phyloP scores from a whole-genome alignment of 306 rosid genomes.

The Mimosa bimucronata region DNA sequence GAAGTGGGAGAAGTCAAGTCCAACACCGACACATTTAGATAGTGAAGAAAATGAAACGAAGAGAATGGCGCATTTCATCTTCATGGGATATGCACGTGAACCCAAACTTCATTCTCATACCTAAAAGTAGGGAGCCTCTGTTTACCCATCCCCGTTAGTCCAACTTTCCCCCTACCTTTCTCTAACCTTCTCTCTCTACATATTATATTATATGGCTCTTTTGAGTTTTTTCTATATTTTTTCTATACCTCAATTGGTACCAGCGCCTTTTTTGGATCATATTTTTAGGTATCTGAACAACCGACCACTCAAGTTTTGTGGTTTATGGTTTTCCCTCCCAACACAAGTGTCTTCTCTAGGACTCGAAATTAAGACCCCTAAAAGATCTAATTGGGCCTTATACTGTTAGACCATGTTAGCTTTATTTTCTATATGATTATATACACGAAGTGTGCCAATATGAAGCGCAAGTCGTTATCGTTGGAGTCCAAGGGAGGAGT shows the following conservation, averaged over 20 bases:
- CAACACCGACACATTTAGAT: background rate
- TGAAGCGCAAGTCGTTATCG: background rate
- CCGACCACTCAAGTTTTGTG: too few species aligned
- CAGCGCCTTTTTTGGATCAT: too few species aligned
- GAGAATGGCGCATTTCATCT: background rate
- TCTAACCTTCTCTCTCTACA: background rate
- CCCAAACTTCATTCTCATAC: background rate
- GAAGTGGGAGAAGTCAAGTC: background rate
- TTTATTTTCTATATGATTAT: too few species aligned
- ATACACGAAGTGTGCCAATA: background rate
- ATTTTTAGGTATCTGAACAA: too few species aligned
- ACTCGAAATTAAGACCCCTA: too few species aligned
- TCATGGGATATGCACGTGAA: constrained; percentile 4
- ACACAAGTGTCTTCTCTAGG: too few species aligned
- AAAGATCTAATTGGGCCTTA: too few species aligned
- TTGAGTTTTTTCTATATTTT: too few species aligned
- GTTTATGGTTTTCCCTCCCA: too few species aligned
- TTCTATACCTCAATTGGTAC: too few species aligned
- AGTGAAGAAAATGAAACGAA: background rate
- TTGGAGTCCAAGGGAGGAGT: background rate
- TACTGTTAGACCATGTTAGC: too few species aligned
- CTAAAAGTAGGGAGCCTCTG: constrained; percentile 4
- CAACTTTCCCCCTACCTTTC: background rate
- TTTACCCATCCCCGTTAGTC: background rate
- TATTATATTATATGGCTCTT: too few species aligned